phyloP scores from a whole-genome alignment of 345 rosid species.

The Bruguiera gymnorhiza region DNA sequence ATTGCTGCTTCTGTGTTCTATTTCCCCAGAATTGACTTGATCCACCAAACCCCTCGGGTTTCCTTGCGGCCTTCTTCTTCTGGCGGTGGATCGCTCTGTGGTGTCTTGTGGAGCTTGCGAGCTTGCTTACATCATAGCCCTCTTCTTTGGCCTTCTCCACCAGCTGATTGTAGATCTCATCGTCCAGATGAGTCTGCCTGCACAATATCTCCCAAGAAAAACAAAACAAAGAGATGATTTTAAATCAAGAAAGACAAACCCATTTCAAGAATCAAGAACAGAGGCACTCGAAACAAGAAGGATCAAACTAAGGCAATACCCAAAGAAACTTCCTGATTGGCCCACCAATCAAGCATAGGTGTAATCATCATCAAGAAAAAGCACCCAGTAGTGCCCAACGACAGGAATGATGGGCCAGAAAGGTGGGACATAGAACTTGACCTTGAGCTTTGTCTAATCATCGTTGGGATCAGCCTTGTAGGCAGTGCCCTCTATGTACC shows the following conservation, averaged over 20 bases:
- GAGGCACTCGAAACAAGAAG: neutral
- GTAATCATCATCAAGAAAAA: slow-evolving; percentile 62
- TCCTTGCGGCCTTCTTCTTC: slow-evolving; percentile 41
- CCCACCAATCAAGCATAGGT: slow-evolving; percentile 68
- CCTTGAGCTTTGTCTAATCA: slow-evolving; percentile 91
- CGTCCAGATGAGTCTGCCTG: slow-evolving; percentile 59
- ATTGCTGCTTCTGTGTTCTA: slow-evolving; percentile 7
- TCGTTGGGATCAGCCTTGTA: slow-evolving; percentile 67
- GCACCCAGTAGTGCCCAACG: slow-evolving; percentile 80
- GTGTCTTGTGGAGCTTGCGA: slow-evolving; percentile 74
- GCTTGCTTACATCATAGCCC: slow-evolving; percentile 73
- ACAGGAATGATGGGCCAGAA: slow-evolving; percentile 81
- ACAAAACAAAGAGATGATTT: neutral
- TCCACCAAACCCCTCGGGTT: slow-evolving; percentile 83
- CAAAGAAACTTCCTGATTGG: slow-evolving; percentile 75
- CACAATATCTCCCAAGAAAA: slow-evolving; percentile 50
- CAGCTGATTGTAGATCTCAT: slow-evolving; percentile 53
- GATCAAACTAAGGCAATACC: slow-evolving; percentile 32
- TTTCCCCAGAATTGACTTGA: slow-evolving; percentile 69
- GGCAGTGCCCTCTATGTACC: slow-evolving; percentile 60
- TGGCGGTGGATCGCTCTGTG: slow-evolving; percentile 65
- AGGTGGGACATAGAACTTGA: slow-evolving; percentile 84
- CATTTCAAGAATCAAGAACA: neutral
- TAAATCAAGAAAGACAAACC: neutral
- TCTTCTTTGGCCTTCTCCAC: slow-evolving; percentile 55